phyloP scores from a whole-genome alignment of 169 alveolate genomes.

The Babesia ovis region DNA sequence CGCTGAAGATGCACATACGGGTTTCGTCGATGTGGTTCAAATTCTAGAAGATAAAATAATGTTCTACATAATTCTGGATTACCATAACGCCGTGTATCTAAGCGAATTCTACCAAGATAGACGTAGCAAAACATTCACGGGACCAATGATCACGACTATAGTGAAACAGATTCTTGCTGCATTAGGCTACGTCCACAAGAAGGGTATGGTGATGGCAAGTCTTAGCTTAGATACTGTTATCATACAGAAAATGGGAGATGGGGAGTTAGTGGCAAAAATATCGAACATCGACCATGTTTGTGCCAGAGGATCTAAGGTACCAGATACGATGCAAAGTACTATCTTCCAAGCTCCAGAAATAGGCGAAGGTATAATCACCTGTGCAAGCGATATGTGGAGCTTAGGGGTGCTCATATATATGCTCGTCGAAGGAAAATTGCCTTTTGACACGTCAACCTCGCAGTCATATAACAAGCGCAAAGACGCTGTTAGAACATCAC shows the following conservation, averaged over 20 bases:
- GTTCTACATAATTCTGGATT: conserved; percentile 54
- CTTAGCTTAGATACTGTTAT: conserved; percentile 69
- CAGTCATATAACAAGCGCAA: neutral
- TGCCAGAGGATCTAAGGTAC: conserved; percentile 6
- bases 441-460: conserved; percentile 21
- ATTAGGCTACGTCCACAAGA: conserved; percentile 69
- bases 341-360: conserved; percentile 64
- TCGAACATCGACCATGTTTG: conserved; percentile 43
- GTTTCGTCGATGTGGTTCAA: conserved; percentile 40
- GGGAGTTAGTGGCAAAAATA: neutral
- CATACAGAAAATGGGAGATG: conserved; percentile 15
- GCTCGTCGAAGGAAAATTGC: conserved; percentile 70
- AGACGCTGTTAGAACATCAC: conserved; percentile 18
- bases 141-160: conserved; percentile 49
- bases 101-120: conserved; percentile 52
- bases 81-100: conserved; percentile 14
- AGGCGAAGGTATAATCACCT: conserved; percentile 50
- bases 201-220: conserved; percentile 59
- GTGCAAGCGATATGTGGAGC: conserved; percentile 72
- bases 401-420: conserved; percentile 69
- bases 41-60: conserved; percentile 32
- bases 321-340: neutral
- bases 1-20: conserved; percentile 30
- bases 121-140: conserved; percentile 60
- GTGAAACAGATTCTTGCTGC: conserved; percentile 67